Base-by-base conservation (phyloP, 2,329 filamentous ascomycete genomes). In the Metarhizium guizhouense region DNA sequence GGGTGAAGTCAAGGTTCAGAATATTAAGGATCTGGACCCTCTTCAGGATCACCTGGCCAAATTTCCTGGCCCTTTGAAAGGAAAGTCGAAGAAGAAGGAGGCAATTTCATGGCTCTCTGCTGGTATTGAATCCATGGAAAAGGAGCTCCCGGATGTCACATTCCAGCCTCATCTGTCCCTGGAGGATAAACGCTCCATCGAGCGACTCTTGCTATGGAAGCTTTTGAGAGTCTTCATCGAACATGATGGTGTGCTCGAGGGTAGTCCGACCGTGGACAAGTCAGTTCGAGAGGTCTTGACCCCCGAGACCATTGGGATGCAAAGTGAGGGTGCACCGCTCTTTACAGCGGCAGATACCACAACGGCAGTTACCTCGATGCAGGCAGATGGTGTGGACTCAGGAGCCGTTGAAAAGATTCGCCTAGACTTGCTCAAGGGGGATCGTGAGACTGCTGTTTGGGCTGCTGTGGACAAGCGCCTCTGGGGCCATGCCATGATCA, bases 81-180 rank as follows among this genome's bases (percentile, higher is more conserved):
- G 85, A 45, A 97, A 96, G 67, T 84, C 86, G 1, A 97, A 96
- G 77, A 99, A 99, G 78, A 99, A 97, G 74, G 93, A 99, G 54
- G 82, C 90, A 0, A 63, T 92, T 47, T 72, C 83, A 2, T 99
- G 95, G 94, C 76, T 99, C 48, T 81, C 79, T 4, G 76, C 80
- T 57, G 90, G 86, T 53, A 93, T 97, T 55, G 85, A 89, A 42
- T 74, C 75, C 1, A 72, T 96, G 40, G 89, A 95, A 66, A 81
- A 77, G 63, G 77, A 72, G 54, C 67, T 74, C 53, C 82, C 74
- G 51, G 80, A 73, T 62, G 72, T 72, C 36, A 73, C 72, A 16
- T 77, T 79, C 56, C 74, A 70, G 66, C 76, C 74, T 36, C 77
- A 76, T 36, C 67, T 79, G 18, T 80, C 77, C 6, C 81, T 80